Evolutionary conservation across 2,329 filamentous ascomycete species (phyloP).

Genomic region (Pseudogymnoascus sp.): DNA sequence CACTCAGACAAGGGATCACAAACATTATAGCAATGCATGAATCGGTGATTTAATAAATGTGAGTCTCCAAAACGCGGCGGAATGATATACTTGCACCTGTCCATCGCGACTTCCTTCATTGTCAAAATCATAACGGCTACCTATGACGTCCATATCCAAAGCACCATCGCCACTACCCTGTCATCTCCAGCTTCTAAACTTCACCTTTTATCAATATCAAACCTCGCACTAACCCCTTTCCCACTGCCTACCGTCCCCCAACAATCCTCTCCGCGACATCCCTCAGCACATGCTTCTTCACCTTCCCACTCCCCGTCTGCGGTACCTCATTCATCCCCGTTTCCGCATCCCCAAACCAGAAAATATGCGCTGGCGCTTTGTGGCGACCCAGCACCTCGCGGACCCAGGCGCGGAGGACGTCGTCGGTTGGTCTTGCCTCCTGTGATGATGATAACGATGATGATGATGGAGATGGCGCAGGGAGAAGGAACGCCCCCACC

Average conservation of each 20-base stretch:
- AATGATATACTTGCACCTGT: too few species aligned
- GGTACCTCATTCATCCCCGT: slow-evolving; percentile 45
- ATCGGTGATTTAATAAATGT: too few species aligned
- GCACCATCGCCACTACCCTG: too few species aligned
- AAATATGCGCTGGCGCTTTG: slow-evolving; percentile 65
- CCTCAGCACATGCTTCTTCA: slow-evolving; percentile 44
- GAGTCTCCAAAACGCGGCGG: too few species aligned
- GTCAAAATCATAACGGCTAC: too few species aligned
- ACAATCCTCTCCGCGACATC: slow-evolving; percentile 18
- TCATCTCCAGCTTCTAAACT: too few species aligned
- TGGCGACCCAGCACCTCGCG: slow-evolving; percentile 52
- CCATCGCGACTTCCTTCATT: too few species aligned
- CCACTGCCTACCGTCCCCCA: slow-evolving; percentile 9
- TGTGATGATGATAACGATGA: not conserved
- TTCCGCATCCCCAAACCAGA: slow-evolving; percentile 60
- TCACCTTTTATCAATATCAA: too few species aligned
- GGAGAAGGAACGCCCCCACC: slow-evolving; percentile 54
- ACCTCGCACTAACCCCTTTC: not conserved
- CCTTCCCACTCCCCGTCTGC: slow-evolving; percentile 64
- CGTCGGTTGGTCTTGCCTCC: slow-evolving; percentile 33
- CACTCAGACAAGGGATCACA: too few species aligned
- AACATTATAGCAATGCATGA: too few species aligned
- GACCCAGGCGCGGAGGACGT: slow-evolving; percentile 55
- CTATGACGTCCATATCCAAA: too few species aligned
- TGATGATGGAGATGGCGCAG: slow-evolving; percentile 22